Percentiles rank a stretch among this genome's conserved stretches.
Conservation (phyloP, 306 rosid genomes). For the Ochetophila trinervis region DNA sequence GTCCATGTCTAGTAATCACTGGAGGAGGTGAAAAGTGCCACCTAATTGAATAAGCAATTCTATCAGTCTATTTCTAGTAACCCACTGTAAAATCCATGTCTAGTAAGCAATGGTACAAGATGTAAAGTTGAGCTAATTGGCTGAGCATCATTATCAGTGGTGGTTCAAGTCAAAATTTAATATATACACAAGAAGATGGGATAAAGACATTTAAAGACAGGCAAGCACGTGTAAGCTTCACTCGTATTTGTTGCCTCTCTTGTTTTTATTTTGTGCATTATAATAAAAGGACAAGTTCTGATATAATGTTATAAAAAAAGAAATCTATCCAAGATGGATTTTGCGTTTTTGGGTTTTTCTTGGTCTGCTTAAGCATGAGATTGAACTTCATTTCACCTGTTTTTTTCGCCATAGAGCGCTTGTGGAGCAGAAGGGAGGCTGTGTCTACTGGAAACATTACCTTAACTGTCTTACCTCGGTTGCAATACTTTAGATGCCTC, state of each 20-base stretch:
- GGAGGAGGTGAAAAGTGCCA: not conserved
- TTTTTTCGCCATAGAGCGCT: slow-evolving; percentile 49
- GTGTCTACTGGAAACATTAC: slow-evolving; percentile 33
- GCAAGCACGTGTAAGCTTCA: not conserved
- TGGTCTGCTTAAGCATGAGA: slow-evolving; percentile 14
- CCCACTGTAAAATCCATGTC: too few species aligned
- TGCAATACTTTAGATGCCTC: slow-evolving; percentile 81
- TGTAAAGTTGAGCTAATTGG: too few species aligned
- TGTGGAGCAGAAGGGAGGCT: slow-evolving; percentile 73
- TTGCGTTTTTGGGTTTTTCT: not conserved
- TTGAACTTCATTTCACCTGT: slow-evolving; percentile 16
- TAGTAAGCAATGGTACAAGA: too few species aligned
- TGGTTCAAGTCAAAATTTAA: not conserved
- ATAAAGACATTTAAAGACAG: not conserved
- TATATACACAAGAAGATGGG: too few species aligned
- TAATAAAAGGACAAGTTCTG: not conserved
- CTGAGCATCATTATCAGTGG: not conserved
- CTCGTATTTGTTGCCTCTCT: not conserved
- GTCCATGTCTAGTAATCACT: too few species aligned
- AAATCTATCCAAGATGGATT: slow-evolving; percentile 2
- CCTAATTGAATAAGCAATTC: not conserved
- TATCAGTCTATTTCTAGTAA: too few species aligned
- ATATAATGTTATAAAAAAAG: not conserved
- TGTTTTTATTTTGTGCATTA: not conserved
- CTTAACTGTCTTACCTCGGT: slow-evolving; percentile 50